Base-by-base conservation (phyloP, 2,329 filamentous ascomycete species). In the Cytospora piceicola region DNA sequence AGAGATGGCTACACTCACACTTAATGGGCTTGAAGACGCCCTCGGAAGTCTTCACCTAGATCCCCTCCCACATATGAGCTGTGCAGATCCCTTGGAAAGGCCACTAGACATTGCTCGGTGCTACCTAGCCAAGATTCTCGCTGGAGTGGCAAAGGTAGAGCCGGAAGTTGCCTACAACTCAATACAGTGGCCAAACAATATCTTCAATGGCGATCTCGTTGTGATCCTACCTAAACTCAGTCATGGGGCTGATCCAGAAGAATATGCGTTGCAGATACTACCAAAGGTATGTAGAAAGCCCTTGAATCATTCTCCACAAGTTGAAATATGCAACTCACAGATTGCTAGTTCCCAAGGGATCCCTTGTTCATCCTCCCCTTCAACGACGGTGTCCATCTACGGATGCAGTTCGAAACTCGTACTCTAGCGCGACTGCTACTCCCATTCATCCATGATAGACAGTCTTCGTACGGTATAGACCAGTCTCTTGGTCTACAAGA, bases 341-440 rank as follows among this genome's bases (percentile, higher is more conserved):
- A 27, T 3, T 15, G 2, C 12, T 51, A 85, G 73, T 87, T 88
- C 71, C 83, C 84, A 42, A 81, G 83, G 55, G 86, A 84, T 58
- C 83, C 86, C 32, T 79, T 89, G 32, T 79, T 89, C 67, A 78
- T 82, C 67, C 81, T 81, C 65, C 87, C 87, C 2, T 78, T 79
- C 32, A 78, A 81, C 24, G 81, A 83, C 58, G 88, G 86, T 67
- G 82, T 84, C 12, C 88, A 88, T 69, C 77, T 91, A 15, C 83
- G 85, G 63, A 89, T 91, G 77, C 88, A 89, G 77, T 90, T 89
- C 81, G 86, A 87, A 72, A 80, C 85, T 0, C 75, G 78, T 20
- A 79, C 83, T 9, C 79, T 91, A 27, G 82, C 82, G 12, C 79
- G 81, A 36, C 79, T 88, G 24, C 80, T 90, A 15, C 74, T 91